phyloP scores from a whole-genome alignment of 306 rosid genomes.

The Mimosa bimucronata region DNA sequence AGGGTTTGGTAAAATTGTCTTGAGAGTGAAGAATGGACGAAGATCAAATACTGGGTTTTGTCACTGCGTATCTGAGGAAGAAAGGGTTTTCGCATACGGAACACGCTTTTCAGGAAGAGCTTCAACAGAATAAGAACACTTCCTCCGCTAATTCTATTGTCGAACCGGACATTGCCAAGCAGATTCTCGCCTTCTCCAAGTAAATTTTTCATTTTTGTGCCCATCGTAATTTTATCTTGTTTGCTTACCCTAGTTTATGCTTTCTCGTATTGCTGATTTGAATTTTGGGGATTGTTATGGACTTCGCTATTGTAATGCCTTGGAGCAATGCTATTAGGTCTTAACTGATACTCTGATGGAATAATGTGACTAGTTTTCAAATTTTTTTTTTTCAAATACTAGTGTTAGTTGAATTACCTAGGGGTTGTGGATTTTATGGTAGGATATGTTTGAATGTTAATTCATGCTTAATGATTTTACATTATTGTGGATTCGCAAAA shows the following conservation, averaged over 20 bases:
- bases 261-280: neutral
- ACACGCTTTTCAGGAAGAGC: constrained; percentile 61
- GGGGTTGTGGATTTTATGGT: neutral
- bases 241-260: neutral
- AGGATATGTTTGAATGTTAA: neutral
- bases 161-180: constrained; percentile 63
- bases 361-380: neutral
- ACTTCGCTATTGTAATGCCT: neutral
- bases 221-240: neutral
- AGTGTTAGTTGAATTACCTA: neutral
- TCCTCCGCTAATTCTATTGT: constrained; percentile 46
- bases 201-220: constrained; percentile 19
- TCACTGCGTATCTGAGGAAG: constrained; percentile 59
- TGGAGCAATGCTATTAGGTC: neutral
- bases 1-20: neutral
- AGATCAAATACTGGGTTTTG: constrained; percentile 61
- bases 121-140: constrained; percentile 41
- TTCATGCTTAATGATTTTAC: neutral
- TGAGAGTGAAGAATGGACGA: constrained; percentile 56
- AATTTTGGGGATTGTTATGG: neutral
- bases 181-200: constrained; percentile 58
- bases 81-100: constrained; percentile 71
- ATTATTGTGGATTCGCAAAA: neutral
- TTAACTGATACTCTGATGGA: neutral
- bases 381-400: neutral